Evolutionary conservation across 2,329 filamentous ascomycete genomes (phyloP), one percentile per base, ranked within the genome.

Genomic region (Achaetomium macrosporum): DNA sequence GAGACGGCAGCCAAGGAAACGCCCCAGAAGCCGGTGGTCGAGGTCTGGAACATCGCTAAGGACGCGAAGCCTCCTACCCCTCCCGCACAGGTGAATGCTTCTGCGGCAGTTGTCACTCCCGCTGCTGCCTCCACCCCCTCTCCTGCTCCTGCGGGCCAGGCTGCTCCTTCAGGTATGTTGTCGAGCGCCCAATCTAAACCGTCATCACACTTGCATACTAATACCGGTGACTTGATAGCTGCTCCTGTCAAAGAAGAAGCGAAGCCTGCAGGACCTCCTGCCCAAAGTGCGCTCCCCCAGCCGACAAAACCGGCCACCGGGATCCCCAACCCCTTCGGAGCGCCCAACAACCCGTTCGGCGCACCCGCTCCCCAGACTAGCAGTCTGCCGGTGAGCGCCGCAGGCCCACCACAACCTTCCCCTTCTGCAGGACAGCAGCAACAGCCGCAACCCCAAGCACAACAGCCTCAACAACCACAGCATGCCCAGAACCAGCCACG

Each of bases 31-130:
- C 82, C 90, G 0, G 90, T 97, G 4, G 81, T 75, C 10, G 90
- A 96, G 68, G 91, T 96, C 0, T 96, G 89, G 88, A 83, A 86
- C 58, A 73, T 88, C 50, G 90, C 87, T 0, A 91, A 92, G 69
- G 75, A 71, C 49, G 79, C 82, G 11, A 86, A 82, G 65, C 51
- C 59, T 36, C 48, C 52, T 2, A 44, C 56, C 1, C 56, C 61
- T 40, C 37, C 53, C 11, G 43, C 54, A 31, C 42, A 30, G n/a
- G 39, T 51, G 10, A 39, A 44, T 31, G 44, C 52, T 35, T 16
- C 56, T 20, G 47, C 51, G 13, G 25, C 50, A 5, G 42, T 29
- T 19, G 37, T 13, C n/a, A 40, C 55, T 29, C 44, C 51, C 15
- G 29, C 50, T 25, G 20, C 41, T 13, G 13, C 25, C 25, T 25